Base-by-base conservation (phyloP, 371 early-diverging fungal genomes). In the Dichotomocladium elegans region DNA sequence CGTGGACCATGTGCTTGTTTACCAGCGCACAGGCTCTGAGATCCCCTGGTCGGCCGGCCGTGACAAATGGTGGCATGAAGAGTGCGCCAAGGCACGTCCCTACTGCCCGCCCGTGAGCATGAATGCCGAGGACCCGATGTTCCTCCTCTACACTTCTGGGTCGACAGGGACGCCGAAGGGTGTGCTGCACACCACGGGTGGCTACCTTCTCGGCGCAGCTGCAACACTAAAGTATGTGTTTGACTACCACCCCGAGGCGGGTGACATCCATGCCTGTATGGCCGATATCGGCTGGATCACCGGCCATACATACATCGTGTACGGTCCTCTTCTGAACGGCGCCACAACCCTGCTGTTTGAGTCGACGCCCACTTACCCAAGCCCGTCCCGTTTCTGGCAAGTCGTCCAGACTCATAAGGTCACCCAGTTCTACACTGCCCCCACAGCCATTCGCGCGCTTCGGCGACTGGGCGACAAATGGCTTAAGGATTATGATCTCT, bases 391-490 rank as follows among this genome's bases (percentile, higher is more conserved):
- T 29, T 88, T 91, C 71, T 95, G 94, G 91, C 72, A 89, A 47
- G 55, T 88, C 31, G 83, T 95, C 28, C 92, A 89, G 48, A 87
- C 89, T 47, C 93, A 93, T 81, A 89, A 83, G 64, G 77, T 99
- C 60, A 98, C 98, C 10, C 98, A 98, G 63, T 91, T 99, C 60
- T 99, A 99, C 72, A 99, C 99, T 12, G 98, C 99, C 0, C 99
- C 99, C 17, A 99, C 99, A 7, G 96, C 96, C 34, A 93, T 99
- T 57, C 90, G 99, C 48, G 93, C 96, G 0, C 79, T 99, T 41
- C 86, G 92, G 50, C 85, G 92, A 17, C 65, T 90, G 21, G 95
- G 96, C 27, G 90, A 96, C 61, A 74, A 86, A 29, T 82, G 82
- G 80, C 83, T 94, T 29, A 77, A 87, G 51, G 77, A 79, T 12